Percentiles rank a stretch among this genome's conserved stretches.
These are phyloP conservation scores for Saccharata proteae DNA, from an alignment of 2,329 filamentous ascomycete species.

Conservation along the genomic window DNA sequence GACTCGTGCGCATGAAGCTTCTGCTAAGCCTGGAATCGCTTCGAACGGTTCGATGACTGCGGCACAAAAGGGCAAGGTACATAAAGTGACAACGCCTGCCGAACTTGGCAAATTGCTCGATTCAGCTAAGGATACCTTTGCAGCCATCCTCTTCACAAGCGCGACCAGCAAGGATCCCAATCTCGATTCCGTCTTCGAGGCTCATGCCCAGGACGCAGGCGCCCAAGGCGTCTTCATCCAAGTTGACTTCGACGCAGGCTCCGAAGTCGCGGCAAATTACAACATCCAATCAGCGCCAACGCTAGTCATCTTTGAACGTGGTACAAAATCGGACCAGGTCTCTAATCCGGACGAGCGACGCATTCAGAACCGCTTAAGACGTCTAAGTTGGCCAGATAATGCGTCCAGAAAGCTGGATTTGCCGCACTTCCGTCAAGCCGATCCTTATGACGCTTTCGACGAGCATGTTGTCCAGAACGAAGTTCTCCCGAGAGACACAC, in stretches of 20 bases:
- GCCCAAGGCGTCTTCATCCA: constrained; percentile 64
- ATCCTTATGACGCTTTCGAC: constrained; percentile 56
- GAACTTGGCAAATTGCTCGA: constrained; percentile 51
- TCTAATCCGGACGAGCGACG: constrained; percentile 65
- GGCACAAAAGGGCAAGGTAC: constrained; percentile 40
- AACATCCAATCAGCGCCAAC: constrained; percentile 69
- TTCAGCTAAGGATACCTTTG: constrained; percentile 53
- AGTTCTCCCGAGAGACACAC: constrained; percentile 68
- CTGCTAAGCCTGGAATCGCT: constrained; percentile 3
- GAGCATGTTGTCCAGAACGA: no score
- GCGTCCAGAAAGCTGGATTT: constrained; percentile 53
- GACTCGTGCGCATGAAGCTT: constrained; percentile 12
- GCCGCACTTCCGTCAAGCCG: constrained; percentile 54
- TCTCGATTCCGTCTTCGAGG: constrained; percentile 63
- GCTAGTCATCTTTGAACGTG: constrained; percentile 72
- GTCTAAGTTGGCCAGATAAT: no score
- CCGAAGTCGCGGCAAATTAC: constrained; percentile 53
- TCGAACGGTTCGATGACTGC: no score
- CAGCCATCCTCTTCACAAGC: constrained; percentile 86
- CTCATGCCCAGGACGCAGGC: constrained; percentile 62
- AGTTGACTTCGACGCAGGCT: constrained; percentile 61
- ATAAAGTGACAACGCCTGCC: constrained; percentile 45
- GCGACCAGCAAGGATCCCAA: constrained; percentile 79
- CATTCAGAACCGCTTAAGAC: no score
- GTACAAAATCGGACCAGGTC: constrained; percentile 69